These are phyloP conservation scores for Cryphonectria parasitica DNA, from an alignment of 2,329 filamentous ascomycete genomes.

Conservation along the genomic window DNA sequence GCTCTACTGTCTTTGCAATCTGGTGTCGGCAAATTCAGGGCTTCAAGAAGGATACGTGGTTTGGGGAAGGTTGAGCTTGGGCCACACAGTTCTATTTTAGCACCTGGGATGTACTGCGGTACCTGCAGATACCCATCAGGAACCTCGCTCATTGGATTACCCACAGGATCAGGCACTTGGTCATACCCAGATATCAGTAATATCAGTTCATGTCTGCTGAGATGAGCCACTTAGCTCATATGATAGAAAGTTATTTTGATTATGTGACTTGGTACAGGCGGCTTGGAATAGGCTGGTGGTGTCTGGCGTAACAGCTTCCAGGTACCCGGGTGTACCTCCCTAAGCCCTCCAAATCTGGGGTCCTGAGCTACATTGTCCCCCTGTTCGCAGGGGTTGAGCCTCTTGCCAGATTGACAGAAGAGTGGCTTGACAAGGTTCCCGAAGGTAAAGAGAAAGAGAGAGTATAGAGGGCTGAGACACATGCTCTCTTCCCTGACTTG, in stretches of 20 bases:
- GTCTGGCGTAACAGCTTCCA: neutral
- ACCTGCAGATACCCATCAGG: conserved; percentile 4
- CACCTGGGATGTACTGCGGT: neutral
- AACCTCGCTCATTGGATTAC: neutral
- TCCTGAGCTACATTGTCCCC: neutral
- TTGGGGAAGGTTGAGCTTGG: conserved; percentile 25
- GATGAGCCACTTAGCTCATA: neutral
- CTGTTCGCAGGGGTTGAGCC: conserved; percentile 7
- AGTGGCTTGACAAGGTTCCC: neutral
- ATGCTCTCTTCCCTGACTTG: conserved; percentile 1
- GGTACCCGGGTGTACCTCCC: neutral
- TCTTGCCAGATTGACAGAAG: conserved; percentile 13
- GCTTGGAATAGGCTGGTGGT: neutral
- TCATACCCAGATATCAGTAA: neutral
- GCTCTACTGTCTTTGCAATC: neutral
- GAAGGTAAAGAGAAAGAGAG: neutral
- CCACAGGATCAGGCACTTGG: neutral
- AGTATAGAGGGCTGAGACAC: neutral
- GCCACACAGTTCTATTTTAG: conserved; percentile 18
- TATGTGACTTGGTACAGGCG: neutral
- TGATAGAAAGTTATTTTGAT: neutral
- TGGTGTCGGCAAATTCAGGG: conserved; percentile 8
- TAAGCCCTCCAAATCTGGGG: conserved; percentile 4
- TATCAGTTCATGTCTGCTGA: neutral
- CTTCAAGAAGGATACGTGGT: conserved; percentile 16